phyloP scores from a whole-genome alignment of 139 green algal genomes.

The Diplosphaera chodatii region DNA sequence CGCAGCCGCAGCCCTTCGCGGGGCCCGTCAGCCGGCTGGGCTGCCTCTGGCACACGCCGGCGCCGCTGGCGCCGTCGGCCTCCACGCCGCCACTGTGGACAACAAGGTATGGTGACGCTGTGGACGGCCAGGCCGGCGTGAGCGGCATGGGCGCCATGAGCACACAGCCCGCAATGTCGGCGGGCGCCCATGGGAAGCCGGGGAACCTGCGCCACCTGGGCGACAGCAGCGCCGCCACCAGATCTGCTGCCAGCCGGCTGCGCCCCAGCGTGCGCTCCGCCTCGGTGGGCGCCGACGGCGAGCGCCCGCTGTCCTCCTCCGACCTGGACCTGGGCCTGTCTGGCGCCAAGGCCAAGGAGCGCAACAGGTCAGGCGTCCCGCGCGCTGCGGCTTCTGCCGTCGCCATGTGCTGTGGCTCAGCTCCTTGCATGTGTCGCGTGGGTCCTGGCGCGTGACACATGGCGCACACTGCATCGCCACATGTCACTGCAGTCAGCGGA shows the following conservation, averaged over 20 bases:
- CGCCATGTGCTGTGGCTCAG: no score
- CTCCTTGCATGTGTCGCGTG: no score
- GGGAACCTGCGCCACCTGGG: no score
- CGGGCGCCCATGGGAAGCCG: not conserved
- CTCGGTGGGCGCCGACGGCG: not conserved
- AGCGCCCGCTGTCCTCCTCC: not conserved
- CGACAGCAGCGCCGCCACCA: no score
- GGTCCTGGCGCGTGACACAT: no score
- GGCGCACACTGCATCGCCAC: no score
- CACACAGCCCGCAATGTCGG: not conserved
- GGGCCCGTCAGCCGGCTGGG: not conserved
- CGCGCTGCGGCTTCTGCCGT: no score
- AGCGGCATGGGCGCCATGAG: not conserved
- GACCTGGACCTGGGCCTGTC: not conserved
- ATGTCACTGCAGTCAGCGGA: no score
- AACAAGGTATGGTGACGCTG: not conserved
- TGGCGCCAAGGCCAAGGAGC: not conserved
- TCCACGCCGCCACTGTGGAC: not conserved
- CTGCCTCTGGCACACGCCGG: not conserved
- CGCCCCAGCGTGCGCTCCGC: not conserved
- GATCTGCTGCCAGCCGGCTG: not conserved
- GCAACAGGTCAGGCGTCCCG: not conserved
- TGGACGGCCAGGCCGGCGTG: no score
- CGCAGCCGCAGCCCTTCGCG: not conserved
- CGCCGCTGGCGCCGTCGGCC: not conserved